A percentile compares a stretch with the other conserved stretches of the same genome.
Evolutionary conservation across 78 protist genomes (phyloP).

Genomic region (Chrysochromulina tobinii): DNA sequence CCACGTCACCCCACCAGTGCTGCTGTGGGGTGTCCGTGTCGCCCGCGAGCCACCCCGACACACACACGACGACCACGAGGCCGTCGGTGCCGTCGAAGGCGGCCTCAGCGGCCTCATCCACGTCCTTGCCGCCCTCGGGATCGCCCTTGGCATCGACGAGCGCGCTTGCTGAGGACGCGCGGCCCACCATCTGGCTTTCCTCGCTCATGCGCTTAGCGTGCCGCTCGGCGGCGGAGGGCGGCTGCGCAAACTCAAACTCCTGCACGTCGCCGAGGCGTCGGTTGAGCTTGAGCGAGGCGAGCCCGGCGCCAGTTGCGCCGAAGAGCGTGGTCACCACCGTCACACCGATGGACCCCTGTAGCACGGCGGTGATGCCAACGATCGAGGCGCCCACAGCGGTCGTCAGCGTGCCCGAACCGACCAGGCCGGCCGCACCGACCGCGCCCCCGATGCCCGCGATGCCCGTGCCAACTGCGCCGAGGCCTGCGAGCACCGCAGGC

Average conservation of each 20-base stretch:
- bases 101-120: too few relatives aligned
- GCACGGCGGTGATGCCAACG: not conserved
- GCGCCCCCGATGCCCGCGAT: not conserved
- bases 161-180: too few relatives aligned
- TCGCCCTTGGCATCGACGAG: too few relatives aligned
- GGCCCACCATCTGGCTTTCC: too few relatives aligned
- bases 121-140: too few relatives aligned
- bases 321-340: not conserved
- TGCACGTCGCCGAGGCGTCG: not conserved
- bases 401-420: not conserved
- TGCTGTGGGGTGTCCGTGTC: not conserved
- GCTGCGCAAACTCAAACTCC: not conserved
- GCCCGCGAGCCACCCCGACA: not conserved
- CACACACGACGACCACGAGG: not conserved
- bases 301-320: not conserved
- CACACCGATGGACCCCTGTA: not conserved
- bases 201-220: not conserved
- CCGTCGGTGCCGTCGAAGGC: too few relatives aligned
- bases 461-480: not conserved
- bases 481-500: not conserved
- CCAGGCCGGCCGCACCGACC: not conserved
- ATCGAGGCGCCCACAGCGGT: not conserved
- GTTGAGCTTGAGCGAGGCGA: not conserved
- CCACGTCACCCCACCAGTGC: not conserved
- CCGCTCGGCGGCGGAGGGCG: not conserved